Percentiles rank a stretch among this genome's conserved stretches.
Conservation (phyloP, 164 flowering plant species). For the Vitis vinifera region ASM3070453v1 NC_081817.1:26502001-26502500, state of each 20-base stretch:
- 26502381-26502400: slow-evolving; percentile 10
- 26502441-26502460: neutral
- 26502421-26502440: slow-evolving; percentile 3
- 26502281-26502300: neutral
- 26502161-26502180: slow-evolving; percentile 5
- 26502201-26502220: slow-evolving; percentile 3
- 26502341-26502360: neutral
- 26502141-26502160: slow-evolving; percentile 17
- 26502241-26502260: no score
- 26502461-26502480: neutral
- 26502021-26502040: neutral
- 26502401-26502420: slow-evolving; percentile 4
- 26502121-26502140: slow-evolving; percentile 6
- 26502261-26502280: no score
- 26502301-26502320: neutral
- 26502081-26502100: slow-evolving; percentile 12
- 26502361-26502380: slow-evolving; percentile 2
- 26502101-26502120: slow-evolving; percentile 3
- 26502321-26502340: neutral
- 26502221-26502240: neutral
- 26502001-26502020: slow-evolving; percentile 30
- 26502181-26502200: slow-evolving; percentile 16
- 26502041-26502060: slow-evolving; percentile 20
- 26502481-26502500: neutral
- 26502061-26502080: slow-evolving; percentile 21